These are phyloP conservation scores for Xylaria digitata DNA, from an alignment of 2,329 filamentous ascomycete species.

Conservation along the genomic window DNA sequence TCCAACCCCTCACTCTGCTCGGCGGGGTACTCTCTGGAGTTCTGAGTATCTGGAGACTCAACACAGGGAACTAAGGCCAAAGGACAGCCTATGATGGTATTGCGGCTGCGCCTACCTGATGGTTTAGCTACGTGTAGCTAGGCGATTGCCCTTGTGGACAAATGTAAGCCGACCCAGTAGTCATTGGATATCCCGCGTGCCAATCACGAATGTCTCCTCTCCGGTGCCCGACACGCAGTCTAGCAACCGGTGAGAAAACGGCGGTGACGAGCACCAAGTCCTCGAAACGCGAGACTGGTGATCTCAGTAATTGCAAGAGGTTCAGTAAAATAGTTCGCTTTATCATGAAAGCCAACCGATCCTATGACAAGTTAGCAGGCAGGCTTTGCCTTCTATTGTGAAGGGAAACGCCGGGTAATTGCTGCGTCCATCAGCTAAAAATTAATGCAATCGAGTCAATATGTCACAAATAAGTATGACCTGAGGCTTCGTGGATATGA, in stretches of 20 bases:
- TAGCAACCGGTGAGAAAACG: slow-evolving; percentile 48
- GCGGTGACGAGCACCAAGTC: slow-evolving; percentile 36
- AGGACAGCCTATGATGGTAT: no score
- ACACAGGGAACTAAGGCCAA: no score
- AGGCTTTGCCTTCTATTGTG: slow-evolving; percentile 1
- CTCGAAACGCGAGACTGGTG: neutral
- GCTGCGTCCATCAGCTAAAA: neutral
- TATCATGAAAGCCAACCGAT: slow-evolving; percentile 1
- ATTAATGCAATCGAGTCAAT: slow-evolving; percentile 18
- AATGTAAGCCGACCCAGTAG: no score
- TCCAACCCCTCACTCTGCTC: no score
- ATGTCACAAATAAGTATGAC: slow-evolving; percentile 28
- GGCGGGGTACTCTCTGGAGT: no score
- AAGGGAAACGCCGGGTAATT: slow-evolving; percentile 1
- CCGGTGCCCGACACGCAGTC: slow-evolving; percentile 42
- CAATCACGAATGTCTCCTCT: slow-evolving; percentile 39
- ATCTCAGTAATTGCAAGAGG: slow-evolving; percentile 2
- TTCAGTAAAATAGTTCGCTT: neutral
- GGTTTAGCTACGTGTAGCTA: no score
- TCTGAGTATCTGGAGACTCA: no score
- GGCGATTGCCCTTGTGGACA: no score
- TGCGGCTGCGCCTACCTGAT: no score
- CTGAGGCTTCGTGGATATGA: slow-evolving; percentile 21
- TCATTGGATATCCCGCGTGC: neutral
- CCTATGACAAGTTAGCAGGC: slow-evolving; percentile 27